Conservation (phyloP, 2,329 filamentous ascomycete genomes). For the Alternaria brassicicola region DNA sequence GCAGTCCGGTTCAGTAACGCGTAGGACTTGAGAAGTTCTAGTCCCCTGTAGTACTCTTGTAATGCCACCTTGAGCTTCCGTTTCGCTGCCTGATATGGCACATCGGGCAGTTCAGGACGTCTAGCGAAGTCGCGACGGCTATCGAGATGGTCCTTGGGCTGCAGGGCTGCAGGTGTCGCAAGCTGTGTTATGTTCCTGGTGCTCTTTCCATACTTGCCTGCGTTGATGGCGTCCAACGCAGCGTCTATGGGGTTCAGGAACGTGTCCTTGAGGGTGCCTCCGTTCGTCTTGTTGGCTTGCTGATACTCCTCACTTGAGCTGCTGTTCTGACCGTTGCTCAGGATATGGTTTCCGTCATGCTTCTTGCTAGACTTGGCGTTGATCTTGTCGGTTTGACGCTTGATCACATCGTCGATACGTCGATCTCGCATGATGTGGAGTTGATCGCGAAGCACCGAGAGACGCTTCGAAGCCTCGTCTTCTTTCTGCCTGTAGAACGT, state of each 20-base stretch:
- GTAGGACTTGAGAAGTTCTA: constrained; percentile 92
- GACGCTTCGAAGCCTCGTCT: constrained; percentile 75
- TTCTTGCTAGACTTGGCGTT: constrained; percentile 35
- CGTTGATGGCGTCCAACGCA: constrained; percentile 49
- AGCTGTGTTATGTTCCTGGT: constrained; percentile 53
- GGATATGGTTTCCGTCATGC: constrained; percentile 17
- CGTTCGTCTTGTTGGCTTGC: constrained; percentile 20
- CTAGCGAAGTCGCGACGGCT: constrained; percentile 53
- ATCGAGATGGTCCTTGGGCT: constrained; percentile 39
- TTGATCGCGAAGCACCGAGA: constrained; percentile 77
- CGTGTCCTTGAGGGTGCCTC: constrained; percentile 21
- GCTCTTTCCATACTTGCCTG: constrained; percentile 61
- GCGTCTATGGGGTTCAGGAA: constrained; percentile 50
- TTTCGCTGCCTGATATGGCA: constrained; percentile 87
- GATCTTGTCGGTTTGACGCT: constrained; percentile 50
- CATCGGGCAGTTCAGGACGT: constrained; percentile 55
- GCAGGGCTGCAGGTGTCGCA: constrained; percentile 51
- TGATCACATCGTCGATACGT: constrained; percentile 72
- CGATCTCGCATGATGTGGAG: constrained; percentile 91
- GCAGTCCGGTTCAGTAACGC: constrained; percentile 88
- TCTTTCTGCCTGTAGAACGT: constrained; percentile 88
- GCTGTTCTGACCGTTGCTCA: constrained; percentile 25
- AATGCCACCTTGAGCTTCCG: constrained; percentile 88
- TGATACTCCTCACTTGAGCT: constrained; percentile 31
- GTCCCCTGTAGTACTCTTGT: constrained; percentile 88